Percentiles rank a stretch among this genome's conserved stretches.
phyloP scores from a whole-genome alignment of 768 basidiomycete species.

The Pleurotus platypus region DNA sequence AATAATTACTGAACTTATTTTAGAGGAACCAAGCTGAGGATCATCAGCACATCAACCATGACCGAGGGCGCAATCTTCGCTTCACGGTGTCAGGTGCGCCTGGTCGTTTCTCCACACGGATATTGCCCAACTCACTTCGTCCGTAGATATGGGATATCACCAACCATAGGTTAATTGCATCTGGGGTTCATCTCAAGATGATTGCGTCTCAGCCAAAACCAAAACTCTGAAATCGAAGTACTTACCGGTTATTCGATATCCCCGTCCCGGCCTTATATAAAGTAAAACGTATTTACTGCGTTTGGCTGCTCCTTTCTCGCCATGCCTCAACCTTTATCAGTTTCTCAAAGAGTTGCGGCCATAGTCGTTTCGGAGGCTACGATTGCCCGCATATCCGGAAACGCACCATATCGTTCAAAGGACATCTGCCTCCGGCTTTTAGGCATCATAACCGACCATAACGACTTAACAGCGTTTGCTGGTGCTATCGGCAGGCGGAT shows the following conservation, averaged over 20 bases:
- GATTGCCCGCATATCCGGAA: not conserved
- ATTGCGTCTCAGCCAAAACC: slow-evolving; percentile 19
- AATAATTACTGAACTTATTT: not conserved
- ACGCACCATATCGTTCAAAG: not conserved
- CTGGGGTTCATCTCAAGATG: slow-evolving; percentile 41
- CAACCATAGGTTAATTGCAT: slow-evolving; percentile 37
- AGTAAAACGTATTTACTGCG: not conserved
- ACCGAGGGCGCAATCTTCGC: slow-evolving; percentile 38
- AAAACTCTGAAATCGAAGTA: not conserved
- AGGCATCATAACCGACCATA: not conserved
- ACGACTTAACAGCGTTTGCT: not conserved
- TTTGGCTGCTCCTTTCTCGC: not conserved
- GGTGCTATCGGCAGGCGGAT: not conserved
- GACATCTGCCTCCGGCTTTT: not conserved
- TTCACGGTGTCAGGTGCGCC: slow-evolving; percentile 40
- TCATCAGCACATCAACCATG: slow-evolving; percentile 38
- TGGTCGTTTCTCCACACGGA: not conserved
- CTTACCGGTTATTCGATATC: not conserved
- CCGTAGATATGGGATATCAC: slow-evolving; percentile 38
- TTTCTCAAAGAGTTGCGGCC: not conserved
- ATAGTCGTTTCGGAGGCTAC: not conserved
- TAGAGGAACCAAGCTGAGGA: slow-evolving; percentile 39
- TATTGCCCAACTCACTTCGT: not conserved
- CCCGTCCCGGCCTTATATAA: not conserved
- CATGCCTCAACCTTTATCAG: not conserved